Evolutionary conservation across 208 protist genomes (phyloP).

Genomic region (Ichthyophonus hoferi): DNA sequence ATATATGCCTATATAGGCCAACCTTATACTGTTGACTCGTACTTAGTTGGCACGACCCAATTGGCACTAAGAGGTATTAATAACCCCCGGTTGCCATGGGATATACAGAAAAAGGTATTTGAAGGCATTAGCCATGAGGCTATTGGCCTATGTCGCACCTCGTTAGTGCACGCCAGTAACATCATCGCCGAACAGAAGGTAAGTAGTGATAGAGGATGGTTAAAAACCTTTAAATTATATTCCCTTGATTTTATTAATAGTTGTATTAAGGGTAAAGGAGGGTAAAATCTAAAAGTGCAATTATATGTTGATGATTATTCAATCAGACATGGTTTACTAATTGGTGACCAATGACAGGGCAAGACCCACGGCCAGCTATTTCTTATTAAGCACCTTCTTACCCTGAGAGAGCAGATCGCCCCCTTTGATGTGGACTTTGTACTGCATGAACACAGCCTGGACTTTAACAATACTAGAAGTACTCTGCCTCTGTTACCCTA

Average conservation of each 20-base stretch:
- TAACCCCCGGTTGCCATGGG: no score
- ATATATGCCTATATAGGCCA: no score
- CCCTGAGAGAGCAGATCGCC: slow-evolving; percentile 37
- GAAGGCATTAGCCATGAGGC: slow-evolving; percentile 26
- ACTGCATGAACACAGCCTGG: slow-evolving; percentile 10
- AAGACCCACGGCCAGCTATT: slow-evolving; percentile 33
- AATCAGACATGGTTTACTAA: no score
- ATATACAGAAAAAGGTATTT: slow-evolving; percentile 13
- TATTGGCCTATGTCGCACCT: neutral
- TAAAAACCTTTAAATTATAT: no score
- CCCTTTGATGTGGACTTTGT: slow-evolving; percentile 41
- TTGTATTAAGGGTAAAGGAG: no score
- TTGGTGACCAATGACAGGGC: neutral
- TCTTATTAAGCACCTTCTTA: slow-evolving; percentile 41
- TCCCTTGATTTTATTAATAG: no score
- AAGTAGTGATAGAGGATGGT: no score
- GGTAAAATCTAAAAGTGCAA: no score
- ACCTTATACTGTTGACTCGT: no score
- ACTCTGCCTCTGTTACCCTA: neutral
- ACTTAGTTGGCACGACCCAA: no score
- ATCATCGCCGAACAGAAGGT: neutral
- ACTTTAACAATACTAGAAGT: slow-evolving; percentile 26
- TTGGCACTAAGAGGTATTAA: no score
- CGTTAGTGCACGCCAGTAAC: neutral
- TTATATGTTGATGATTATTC: no score